Base-by-base conservation (phyloP, 2,329 filamentous ascomycete species). In the Talaromyces funiculosus region DNA sequence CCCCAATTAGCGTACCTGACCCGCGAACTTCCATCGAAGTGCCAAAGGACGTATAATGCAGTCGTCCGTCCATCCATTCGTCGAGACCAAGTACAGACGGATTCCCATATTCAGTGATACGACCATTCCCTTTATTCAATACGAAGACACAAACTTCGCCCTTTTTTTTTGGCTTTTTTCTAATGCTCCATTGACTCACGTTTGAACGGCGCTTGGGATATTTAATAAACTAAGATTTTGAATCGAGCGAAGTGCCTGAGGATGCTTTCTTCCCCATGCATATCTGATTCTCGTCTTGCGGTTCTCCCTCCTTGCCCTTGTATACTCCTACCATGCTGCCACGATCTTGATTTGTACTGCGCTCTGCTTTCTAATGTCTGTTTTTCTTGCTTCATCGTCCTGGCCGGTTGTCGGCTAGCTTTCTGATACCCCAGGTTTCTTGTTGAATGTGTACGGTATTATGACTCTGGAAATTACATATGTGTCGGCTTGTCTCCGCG, bases 381-480 rank as follows among this genome's bases (percentile, higher is more conserved):
- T 18, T 57, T 22, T 29, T 40, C 20, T 31, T 16, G 14, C n/a
- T 45, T 22, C 18, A 18, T 31, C 42, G 16, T 57, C 45, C 60
- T 58, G 40, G 60, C 47, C 45, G 49, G 31, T 54, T 40, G 51
- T 54, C 45, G 60, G 55, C 60, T 58, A 57, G 55, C 60, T 61
- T 58, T 61, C 60, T 58, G 60, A 61, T 61, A 61, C 60, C 60
- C 60, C 60, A 33, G 55, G 47, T 57, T 45, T 58, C 31, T 54
- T 58, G 47, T 60, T 40, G 37, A 20, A 35, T 57, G 33, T 51
- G 45, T 59, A 38, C n/a, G 37, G n/a, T 57, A 26, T 59, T 7
- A 51, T 40, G 51, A 31, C 31, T 53, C 26, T 22, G 24, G 33
- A 54, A 38, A 29, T 40, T 40, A 20, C n/a, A 40, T 26, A 22